These are phyloP conservation scores for Talaromyces sp. DNA, from an alignment of 2,329 filamentous ascomycete genomes.

Conservation along the genomic window DNA sequence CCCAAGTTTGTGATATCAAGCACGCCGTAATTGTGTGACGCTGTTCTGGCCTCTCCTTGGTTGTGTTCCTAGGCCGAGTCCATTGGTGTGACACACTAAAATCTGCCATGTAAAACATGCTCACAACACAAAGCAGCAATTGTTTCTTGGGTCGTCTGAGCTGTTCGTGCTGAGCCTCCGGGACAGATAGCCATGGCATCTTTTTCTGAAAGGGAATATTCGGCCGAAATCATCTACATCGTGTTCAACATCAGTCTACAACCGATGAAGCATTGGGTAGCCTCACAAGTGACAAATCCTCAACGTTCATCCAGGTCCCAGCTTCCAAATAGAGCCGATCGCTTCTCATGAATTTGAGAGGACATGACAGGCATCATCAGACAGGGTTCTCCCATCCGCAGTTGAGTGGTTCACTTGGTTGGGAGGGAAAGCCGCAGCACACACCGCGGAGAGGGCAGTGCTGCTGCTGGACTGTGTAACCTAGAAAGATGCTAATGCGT, in stretches of 20 bases:
- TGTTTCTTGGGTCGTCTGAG: neutral
- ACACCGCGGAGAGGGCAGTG: neutral
- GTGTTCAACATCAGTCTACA: neutral
- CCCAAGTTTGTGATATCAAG: neutral
- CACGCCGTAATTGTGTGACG: neutral
- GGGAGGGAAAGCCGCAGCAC: neutral
- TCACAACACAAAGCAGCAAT: neutral
- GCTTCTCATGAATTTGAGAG: neutral
- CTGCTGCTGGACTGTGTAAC: conserved; percentile 3
- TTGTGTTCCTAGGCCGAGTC: conserved; percentile 9
- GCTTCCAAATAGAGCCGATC: neutral
- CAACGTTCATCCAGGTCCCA: neutral
- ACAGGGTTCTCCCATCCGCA: neutral
- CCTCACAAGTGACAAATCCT: neutral
- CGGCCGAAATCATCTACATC: neutral
- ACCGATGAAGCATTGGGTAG: neutral
- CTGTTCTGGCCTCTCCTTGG: neutral
- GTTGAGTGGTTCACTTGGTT: neutral
- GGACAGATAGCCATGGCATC: neutral
- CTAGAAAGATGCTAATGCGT: neutral
- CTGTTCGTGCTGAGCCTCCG: neutral
- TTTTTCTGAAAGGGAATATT: neutral
- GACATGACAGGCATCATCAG: neutral
- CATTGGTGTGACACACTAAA: neutral
- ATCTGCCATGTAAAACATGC: neutral